Evolutionary conservation across 2,329 filamentous ascomycete species (phyloP), one percentile per base, ranked within the genome.

Genomic region (Lasiodiplodia theobromae): DNA sequence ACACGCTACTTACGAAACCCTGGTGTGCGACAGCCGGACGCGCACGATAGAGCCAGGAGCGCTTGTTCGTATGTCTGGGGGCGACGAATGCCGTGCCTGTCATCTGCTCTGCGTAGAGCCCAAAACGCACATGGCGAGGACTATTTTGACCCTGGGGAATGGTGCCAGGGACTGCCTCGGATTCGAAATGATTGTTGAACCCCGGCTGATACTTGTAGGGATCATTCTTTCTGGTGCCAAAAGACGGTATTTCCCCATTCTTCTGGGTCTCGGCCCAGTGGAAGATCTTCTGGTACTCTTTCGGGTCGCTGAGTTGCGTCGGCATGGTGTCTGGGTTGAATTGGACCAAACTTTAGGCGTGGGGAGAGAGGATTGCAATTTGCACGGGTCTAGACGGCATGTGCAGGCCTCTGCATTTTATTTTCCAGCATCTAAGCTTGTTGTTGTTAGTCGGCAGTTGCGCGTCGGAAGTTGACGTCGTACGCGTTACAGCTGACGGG

Each of bases 211-310:
- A 89, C 77, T 84, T 66, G 74, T 87, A 86, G 44, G 84, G 85
- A 73, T 86, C 85, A 71, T 86, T 88, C 77, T 77, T 86, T 75
- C 82, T 83, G 70, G 80, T 82, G 3, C 78, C 81, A 71, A 88
- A 88, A 0, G 86, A 87, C 12, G 86, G 86, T 31, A 88, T 82
- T 0, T 79, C 73, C 0, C 83, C 86, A 73, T 88, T 82, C 73
- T 87, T 83, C 71, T 88, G 86, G n/a, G 86, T 88, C 73, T 87
- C 86, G 0, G 86, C 86, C 86, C 87, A 88, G 73, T 79, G 78
- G 71, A 79, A 79, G 58, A 78, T 79, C 21, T 77, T 73, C 69
- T 79, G 77, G 63, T 78, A 79, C 62, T 78, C 71, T 65, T 79
- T 71, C 67, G 82, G 76, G 71, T 81, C 70, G 73, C 78, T 67